A percentile compares a stretch with the other conserved stretches of the same genome.
phyloP scores from a whole-genome alignment of 768 basidiomycete genomes.

The Tricholoma sp. region DNA sequence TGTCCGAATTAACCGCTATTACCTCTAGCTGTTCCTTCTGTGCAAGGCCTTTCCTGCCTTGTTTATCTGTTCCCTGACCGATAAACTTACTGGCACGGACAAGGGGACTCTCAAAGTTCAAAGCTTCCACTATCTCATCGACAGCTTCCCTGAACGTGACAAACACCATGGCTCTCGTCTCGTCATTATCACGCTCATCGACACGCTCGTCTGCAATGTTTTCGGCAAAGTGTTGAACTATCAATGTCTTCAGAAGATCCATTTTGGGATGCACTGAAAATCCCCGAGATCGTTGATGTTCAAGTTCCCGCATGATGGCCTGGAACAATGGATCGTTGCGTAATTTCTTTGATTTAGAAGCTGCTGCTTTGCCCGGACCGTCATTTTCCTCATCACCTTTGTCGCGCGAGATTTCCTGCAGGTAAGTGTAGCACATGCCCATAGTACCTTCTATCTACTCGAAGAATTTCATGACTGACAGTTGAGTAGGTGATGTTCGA shows the following conservation, averaged over 20 bases:
- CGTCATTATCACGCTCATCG: slow-evolving; percentile 24
- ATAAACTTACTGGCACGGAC: slow-evolving; percentile 84
- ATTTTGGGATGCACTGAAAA: slow-evolving; percentile 86
- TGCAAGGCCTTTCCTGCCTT: slow-evolving; percentile 80
- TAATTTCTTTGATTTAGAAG: slow-evolving; percentile 39
- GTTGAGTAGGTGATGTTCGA: background rate
- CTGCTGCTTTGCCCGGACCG: slow-evolving; percentile 32
- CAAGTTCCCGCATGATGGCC: slow-evolving; percentile 62
- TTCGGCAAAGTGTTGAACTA: slow-evolving; percentile 76
- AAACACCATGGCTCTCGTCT: slow-evolving; percentile 91
- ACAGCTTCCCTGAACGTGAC: slow-evolving; percentile 87
- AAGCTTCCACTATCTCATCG: slow-evolving; percentile 79
- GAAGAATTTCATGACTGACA: background rate
- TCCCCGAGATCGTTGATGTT: slow-evolving; percentile 47
- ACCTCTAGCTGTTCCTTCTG: slow-evolving; percentile 94
- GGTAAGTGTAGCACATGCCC: slow-evolving; percentile 65
- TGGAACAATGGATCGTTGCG: slow-evolving; percentile 56
- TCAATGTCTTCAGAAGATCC: slow-evolving; percentile 69
- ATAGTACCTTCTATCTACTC: slow-evolving; percentile 77
- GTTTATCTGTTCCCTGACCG: slow-evolving; percentile 83
- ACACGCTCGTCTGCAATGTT: slow-evolving; percentile 36
- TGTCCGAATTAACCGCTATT: background rate
- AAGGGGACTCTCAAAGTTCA: slow-evolving; percentile 73
- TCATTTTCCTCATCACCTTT: slow-evolving; percentile 27
- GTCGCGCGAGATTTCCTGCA: slow-evolving; percentile 45